Evolutionary conservation across 2,329 filamentous ascomycete genomes (phyloP).

Genomic region (Phialocephala subalpina): DNA sequence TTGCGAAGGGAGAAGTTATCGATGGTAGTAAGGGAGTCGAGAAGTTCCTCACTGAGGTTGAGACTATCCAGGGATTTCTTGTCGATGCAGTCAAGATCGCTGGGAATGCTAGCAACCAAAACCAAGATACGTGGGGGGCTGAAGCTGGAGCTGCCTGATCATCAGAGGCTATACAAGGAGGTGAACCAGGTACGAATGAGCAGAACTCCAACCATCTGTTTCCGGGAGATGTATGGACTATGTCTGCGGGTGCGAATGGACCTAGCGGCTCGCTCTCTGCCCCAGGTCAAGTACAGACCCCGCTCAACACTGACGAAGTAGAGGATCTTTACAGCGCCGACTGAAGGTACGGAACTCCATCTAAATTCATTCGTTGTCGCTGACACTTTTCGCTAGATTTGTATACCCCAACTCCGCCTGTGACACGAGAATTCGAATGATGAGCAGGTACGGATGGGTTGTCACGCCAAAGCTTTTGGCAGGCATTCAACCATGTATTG

Average conservation of each 20-base stretch:
- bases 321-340: slow-evolving; percentile 5
- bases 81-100: slow-evolving; percentile 9
- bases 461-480: not conserved
- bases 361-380: not conserved
- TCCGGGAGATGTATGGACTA: no score
- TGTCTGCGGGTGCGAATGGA: no score
- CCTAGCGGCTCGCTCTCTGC: not conserved
- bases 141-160: not conserved
- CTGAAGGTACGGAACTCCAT: not conserved
- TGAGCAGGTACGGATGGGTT: not conserved
- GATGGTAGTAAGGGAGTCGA: slow-evolving; percentile 29
- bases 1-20: slow-evolving; percentile 10
- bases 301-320: not conserved
- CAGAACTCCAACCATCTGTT: not conserved
- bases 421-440: not conserved
- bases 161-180: not conserved
- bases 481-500: not conserved
- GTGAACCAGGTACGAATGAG: not conserved
- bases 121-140: not conserved
- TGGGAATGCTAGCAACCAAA: not conserved
- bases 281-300: not conserved
- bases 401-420: not conserved
- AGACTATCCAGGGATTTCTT: slow-evolving; percentile 29
- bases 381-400: not conserved
- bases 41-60: slow-evolving; percentile 33